A percentile compares a stretch with the other conserved stretches of the same genome.
Conservation (phyloP, 306 rosid species). For the Gastrolobium villosum region DNA sequence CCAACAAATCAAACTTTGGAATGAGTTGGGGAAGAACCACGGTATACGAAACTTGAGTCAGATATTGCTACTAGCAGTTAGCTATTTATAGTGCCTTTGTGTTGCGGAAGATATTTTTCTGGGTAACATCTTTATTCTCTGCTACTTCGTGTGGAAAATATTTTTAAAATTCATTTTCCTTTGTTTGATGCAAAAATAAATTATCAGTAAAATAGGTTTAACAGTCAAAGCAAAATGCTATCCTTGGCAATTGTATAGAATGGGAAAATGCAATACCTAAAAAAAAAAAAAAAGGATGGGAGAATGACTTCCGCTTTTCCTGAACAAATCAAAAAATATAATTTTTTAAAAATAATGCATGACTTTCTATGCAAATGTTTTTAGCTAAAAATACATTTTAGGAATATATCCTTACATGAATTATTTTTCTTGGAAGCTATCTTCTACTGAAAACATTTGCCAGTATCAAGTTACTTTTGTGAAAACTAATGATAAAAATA, state of each 20-base stretch:
- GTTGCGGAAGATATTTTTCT: neutral
- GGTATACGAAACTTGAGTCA: conserved; percentile 17
- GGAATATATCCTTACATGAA: conserved; percentile 4
- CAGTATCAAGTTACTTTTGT: neutral
- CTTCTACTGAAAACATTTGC: neutral
- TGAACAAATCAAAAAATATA: neutral
- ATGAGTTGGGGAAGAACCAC: neutral
- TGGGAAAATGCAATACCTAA: neutral
- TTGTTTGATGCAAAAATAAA: neutral
- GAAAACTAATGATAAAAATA: neutral
- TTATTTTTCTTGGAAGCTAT: neutral
- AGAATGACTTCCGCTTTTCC: neutral
- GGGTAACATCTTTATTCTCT: neutral
- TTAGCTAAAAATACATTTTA: neutral
- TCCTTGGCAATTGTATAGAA: neutral
- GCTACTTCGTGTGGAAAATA: neutral
- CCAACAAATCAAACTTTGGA: neutral
- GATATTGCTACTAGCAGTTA: conserved; percentile 14
- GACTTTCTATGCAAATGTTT: neutral
- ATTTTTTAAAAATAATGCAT: neutral
- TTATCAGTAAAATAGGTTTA: neutral
- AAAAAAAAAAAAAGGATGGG: neutral
- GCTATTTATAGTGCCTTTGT: neutral
- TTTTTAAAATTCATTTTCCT: neutral
- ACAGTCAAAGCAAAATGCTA: neutral